Evolutionary conservation across 2,329 filamentous ascomycete species (phyloP), one percentile per base, ranked within the genome.

Genomic region (Monosporascus sp.): DNA sequence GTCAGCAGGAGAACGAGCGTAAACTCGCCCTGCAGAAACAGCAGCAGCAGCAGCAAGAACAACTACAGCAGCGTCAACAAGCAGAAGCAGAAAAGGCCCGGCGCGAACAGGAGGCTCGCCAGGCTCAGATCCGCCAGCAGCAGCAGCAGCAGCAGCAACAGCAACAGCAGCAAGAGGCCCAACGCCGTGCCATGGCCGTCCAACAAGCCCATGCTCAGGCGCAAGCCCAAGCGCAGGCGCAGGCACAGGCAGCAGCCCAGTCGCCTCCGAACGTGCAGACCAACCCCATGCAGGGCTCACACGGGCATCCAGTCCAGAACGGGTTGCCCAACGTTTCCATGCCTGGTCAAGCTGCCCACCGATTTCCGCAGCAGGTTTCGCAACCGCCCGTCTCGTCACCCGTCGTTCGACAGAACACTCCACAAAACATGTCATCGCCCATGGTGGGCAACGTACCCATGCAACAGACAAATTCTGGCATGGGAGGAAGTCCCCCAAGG

Each of bases 381-480:
- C 85, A 88, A 63, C 74, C 81, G 17, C 78, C 81, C 4, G 84
- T 83, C 1, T 85, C 85, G 8, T 90, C 88, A n/a, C 88, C 89
- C 0, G 74, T 84, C 53, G 70, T 80, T 22, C 77, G 81, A 15
- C 84, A 87, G 60, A 81, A 80, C 22, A 87, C 84, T 1, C 84
- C 84, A 14, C 82, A 84, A 52, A 82, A 80, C 53, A 80, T 82
- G 72, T 86, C 84, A 5, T 87, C 84, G 1, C 85, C 84, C 8
- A 85, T 82, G 76, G 78, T 83, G n/a, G 76, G 76, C 44, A 78
- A 78, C 37, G 79, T 80, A 26, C 72, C 81, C 0, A 87, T 88
- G 84, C 82, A 86, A 57, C 77, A 79, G 37, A 84, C 82, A 28
- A 82, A 80, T 48, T 88, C 86, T 1, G 86, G 79, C 60, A 85